Evolutionary conservation across 768 basidiomycete genomes (phyloP), one percentile per base, ranked within the genome.

Genomic region (Baorangia bicolor): DNA sequence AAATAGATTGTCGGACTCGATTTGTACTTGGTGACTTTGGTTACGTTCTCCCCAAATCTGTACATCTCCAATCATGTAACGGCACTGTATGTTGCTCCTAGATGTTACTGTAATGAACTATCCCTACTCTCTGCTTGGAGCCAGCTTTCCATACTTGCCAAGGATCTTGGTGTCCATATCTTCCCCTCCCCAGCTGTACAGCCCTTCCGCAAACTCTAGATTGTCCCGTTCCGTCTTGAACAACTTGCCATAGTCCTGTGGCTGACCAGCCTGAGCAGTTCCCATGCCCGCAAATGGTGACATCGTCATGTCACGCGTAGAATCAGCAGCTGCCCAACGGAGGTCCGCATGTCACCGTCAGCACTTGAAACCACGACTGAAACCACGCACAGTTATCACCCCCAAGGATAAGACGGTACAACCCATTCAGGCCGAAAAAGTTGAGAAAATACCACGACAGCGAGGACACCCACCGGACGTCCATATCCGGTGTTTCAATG

Each of bases 401-500:
- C 10, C 94, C 95, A 56, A 99, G 86, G 56, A 98, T 83, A 57
- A 98, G 86, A 46, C 89, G 90, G 77, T 98, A 99, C 18, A 99
- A 73, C 18, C 94, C 95, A 67, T 98, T 98, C 58, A 99, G 75
- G 51, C 96, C 96, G 73, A 99, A 98, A 75, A 98, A 92, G 78
- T 98, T 98, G 65, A 98, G 85, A 75, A 99, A 98, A 75, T 98
- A 99, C 97, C 97, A 98, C 18, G 93, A 95, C 51, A 98, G 78
- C 12, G 97, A 97, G 21, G 97, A 99, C 31, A 98, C 97, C 95
- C 97, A 99, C 74, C 92, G 84, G 12, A 98, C 97, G 72, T 98
- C 96, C 89, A 98, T 92, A 69, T 97, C 94, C 12, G 87, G 87
- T 0, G 95, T 95, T 68, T 94, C 89, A 45, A 98, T 90, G 25